phyloP scores from a whole-genome alignment of 345 rosid genomes.

The Melaleuca quinquenervia region DNA sequence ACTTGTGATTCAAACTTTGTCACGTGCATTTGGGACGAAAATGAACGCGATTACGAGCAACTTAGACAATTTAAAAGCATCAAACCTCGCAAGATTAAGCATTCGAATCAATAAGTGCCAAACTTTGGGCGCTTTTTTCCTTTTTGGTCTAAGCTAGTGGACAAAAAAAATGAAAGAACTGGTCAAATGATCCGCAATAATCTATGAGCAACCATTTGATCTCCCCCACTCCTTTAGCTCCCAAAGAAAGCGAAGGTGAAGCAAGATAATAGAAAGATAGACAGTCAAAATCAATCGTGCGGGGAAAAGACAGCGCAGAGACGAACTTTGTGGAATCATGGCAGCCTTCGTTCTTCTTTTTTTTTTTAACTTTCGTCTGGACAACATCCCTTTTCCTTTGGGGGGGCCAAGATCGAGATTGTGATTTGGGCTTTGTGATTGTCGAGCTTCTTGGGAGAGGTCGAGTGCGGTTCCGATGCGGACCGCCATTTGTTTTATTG shows the following conservation, averaged over 20 bases:
- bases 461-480: background rate
- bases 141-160: background rate
- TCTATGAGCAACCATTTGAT: background rate
- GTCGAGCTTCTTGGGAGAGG: background rate
- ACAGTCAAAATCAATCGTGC: background rate
- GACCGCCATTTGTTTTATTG: background rate
- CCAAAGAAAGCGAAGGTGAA: background rate
- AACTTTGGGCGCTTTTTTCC: background rate
- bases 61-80: background rate
- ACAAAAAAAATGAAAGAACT: background rate
- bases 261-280: background rate
- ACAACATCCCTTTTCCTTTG: background rate
- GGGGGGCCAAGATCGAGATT: background rate
- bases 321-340: background rate
- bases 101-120: background rate
- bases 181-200: background rate
- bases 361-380: background rate
- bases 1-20: background rate
- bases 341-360: no score
- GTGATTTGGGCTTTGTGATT: background rate
- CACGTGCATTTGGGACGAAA: background rate
- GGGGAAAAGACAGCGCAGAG: background rate
- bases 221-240: background rate
- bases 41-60: background rate
- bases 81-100: background rate